Percentiles rank a stretch among this genome's conserved stretches.
Conservation (phyloP, 371 early-diverging fungal species). For the Rhizopus sp. region DNA sequence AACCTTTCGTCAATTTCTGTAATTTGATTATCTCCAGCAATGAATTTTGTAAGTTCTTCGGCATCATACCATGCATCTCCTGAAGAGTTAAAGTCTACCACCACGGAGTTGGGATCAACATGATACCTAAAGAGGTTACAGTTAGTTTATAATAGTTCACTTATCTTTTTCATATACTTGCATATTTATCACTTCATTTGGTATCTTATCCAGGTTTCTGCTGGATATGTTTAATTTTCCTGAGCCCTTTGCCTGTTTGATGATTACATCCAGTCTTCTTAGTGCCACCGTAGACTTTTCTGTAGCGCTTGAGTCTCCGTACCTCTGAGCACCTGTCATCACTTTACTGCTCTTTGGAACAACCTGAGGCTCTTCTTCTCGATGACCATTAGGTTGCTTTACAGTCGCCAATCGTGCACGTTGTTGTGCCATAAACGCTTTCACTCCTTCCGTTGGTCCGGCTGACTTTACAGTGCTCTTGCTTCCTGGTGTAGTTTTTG, state of each 20-base stretch:
- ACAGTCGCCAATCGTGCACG: slow-evolving; percentile 28
- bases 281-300: slow-evolving; percentile 21
- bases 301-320: slow-evolving; percentile 13
- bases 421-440: slow-evolving; percentile 50
- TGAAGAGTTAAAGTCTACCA: slow-evolving; percentile 57
- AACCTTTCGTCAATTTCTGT: slow-evolving; percentile 62
- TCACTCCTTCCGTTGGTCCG: slow-evolving; percentile 41
- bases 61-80: slow-evolving; percentile 64
- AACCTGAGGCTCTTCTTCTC: slow-evolving; percentile 5
- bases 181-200: slow-evolving; percentile 67
- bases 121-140: slow-evolving; percentile 43
- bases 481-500: slow-evolving; percentile 4
- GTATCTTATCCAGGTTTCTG: slow-evolving; percentile 62
- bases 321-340: slow-evolving; percentile 44
- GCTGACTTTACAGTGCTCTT: not conserved
- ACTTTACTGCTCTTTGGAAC: slow-evolving; percentile 13
- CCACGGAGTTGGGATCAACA: slow-evolving; percentile 57
- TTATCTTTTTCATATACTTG: slow-evolving; percentile 8
- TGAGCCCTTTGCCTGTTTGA: slow-evolving; percentile 44
- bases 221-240: slow-evolving; percentile 76
- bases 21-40: slow-evolving; percentile 70
- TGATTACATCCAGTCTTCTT: slow-evolving; percentile 33
- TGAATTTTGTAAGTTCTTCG: slow-evolving; percentile 66
- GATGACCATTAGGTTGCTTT: slow-evolving; percentile 1
- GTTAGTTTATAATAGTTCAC: not conserved